Evolutionary conservation across 495 filamentous ascomycete genomes (phyloP).

Genomic region (Penicillium steckii): DNA sequence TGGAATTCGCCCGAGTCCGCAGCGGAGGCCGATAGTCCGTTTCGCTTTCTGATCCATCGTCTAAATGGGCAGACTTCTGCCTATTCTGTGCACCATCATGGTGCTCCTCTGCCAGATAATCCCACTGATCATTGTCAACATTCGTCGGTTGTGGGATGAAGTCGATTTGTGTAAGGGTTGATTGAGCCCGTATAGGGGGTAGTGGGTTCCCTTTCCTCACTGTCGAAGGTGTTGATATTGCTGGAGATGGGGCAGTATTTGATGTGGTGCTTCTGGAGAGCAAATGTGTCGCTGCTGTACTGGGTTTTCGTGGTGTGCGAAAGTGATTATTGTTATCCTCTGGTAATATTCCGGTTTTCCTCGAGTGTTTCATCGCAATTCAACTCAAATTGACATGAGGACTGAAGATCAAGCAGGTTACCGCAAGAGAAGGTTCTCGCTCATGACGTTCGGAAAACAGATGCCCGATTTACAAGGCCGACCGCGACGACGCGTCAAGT

Average conservation of each 20-base stretch:
- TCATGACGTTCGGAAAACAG: slow-evolving; percentile 16
- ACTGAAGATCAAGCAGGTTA: not conserved
- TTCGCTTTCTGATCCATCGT: slow-evolving; percentile 28
- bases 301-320: slow-evolving; percentile 29
- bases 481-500: slow-evolving; percentile 29
- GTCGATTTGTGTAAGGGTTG: slow-evolving; percentile 46
- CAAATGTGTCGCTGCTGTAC: slow-evolving; percentile 11
- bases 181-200: slow-evolving; percentile 24
- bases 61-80: slow-evolving; percentile 25
- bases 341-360: slow-evolving; percentile 14
- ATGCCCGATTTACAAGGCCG: slow-evolving; percentile 11
- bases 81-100: not conserved
- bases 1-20: slow-evolving; percentile 8
- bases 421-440: not conserved
- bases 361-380: slow-evolving; percentile 37
- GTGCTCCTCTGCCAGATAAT: slow-evolving; percentile 23
- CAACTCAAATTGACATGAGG: slow-evolving; percentile 15
- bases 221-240: slow-evolving; percentile 18
- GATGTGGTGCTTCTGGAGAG: slow-evolving; percentile 20
- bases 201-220: slow-evolving; percentile 22
- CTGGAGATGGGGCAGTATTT: slow-evolving; percentile 21
- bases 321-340: slow-evolving; percentile 19
- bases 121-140: slow-evolving; percentile 31
- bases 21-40: slow-evolving; percentile 21
- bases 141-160: slow-evolving; percentile 32